A percentile compares a stretch with the other conserved stretches of the same genome.
Evolutionary conservation across 345 rosid species (phyloP).

Genomic region (Clarkia xantiana): DNA sequence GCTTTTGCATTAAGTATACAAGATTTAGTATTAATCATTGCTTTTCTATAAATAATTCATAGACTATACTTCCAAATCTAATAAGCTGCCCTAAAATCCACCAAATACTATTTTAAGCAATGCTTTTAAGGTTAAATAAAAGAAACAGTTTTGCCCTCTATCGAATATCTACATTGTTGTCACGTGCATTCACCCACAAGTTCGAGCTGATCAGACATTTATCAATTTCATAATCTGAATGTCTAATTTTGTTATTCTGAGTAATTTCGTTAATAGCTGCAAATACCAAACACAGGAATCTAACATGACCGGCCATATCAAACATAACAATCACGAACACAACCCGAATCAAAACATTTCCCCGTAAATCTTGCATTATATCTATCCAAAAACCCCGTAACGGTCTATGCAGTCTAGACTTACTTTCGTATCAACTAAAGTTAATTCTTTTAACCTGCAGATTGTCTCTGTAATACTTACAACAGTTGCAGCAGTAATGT

Average conservation of each 20-base stretch:
- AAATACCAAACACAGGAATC: too few species aligned
- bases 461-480: conserved; percentile 40
- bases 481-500: conserved; percentile 65
- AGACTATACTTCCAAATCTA: not conserved
- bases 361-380: not conserved
- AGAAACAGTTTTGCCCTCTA: too few species aligned
- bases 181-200: too few species aligned
- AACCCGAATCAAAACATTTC: not conserved
- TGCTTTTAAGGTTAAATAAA: not conserved
- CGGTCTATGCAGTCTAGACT: not conserved
- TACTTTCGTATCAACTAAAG: not conserved
- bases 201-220: too few species aligned
- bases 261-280: too few species aligned
- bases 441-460: conserved; percentile 18
- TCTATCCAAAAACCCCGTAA: not conserved
- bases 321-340: too few species aligned
- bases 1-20: conserved; percentile 2
- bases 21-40: conserved; percentile 2
- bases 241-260: too few species aligned
- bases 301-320: too few species aligned
- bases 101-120: not conserved
- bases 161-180: too few species aligned
- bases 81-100: not conserved
- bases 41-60: not conserved
- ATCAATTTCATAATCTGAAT: too few species aligned